A percentile compares a stretch with the other conserved stretches of the same genome.
These are phyloP conservation scores for Pyrenopolyporus hunteri DNA, from an alignment of 495 filamentous ascomycete genomes.

Conservation along the genomic window DNA sequence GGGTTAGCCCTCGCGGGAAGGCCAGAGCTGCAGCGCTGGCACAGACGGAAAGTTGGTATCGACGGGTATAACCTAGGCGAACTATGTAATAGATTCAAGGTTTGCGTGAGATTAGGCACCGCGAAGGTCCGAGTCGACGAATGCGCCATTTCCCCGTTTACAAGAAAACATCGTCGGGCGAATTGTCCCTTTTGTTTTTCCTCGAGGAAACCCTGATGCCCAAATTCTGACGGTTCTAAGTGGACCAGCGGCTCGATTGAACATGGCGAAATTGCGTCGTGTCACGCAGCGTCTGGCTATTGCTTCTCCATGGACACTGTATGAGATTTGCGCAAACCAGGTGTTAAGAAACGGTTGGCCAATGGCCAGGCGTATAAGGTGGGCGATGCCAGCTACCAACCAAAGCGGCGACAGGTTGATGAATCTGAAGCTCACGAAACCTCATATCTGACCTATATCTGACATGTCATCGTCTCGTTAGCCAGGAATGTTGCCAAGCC, in stretches of 20 bases:
- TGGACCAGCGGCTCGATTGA: conserved; percentile 23
- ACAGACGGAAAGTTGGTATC: conserved; percentile 26
- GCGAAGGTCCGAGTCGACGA: conserved; percentile 11
- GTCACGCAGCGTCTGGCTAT: conserved; percentile 37
- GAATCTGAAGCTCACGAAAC: conserved; percentile 24
- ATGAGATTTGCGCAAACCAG: conserved; percentile 34
- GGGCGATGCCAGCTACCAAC: conserved; percentile 33
- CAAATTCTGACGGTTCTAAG: conserved; percentile 19
- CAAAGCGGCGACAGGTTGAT: conserved; percentile 24
- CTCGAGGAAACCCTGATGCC: conserved; percentile 28
- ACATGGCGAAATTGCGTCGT: conserved; percentile 33
- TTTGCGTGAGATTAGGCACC: conserved; percentile 37
- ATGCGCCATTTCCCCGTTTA: conserved; percentile 21
- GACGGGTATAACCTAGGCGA: conserved; percentile 24
- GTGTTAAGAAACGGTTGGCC: conserved; percentile 37
- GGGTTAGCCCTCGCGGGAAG: conserved; percentile 4
- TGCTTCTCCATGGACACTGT: conserved; percentile 22
- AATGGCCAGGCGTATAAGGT: conserved; percentile 34
- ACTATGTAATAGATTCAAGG: too few relatives aligned
- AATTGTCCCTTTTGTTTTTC: conserved; percentile 19
- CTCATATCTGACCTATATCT: conserved; percentile 32
- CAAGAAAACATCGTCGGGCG: conserved; percentile 14
- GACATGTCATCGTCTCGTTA: conserved; percentile 41
- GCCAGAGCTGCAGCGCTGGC: conserved; percentile 17
- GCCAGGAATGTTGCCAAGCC: conserved; percentile 34